Evolutionary conservation across 257 asterid genomes (phyloP).

Genomic region (Mentha longifolia): DNA sequence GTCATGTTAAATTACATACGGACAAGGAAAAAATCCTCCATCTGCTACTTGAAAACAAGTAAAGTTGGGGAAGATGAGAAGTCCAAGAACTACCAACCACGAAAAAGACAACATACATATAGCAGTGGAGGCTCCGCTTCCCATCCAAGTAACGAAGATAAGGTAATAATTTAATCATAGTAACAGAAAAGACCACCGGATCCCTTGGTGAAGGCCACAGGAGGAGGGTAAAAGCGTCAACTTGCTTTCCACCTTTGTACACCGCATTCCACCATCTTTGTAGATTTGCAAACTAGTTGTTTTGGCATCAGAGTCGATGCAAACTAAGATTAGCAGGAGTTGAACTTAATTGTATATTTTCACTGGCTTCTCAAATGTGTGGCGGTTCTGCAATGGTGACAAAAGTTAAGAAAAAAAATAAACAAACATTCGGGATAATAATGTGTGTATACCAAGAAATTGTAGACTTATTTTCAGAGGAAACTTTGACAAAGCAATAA

Average conservation of each 20-base stretch:
- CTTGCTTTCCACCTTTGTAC: not conserved
- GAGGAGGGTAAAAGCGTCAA: conserved; percentile 5
- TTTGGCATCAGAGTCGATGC: conserved; percentile 6
- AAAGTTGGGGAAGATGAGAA: conserved; percentile 29
- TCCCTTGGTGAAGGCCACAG: conserved; percentile 14
- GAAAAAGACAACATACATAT: conserved; percentile 29
- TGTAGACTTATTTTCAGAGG: not conserved
- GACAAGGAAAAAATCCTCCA: conserved; percentile 20
- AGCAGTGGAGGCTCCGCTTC: conserved; percentile 30
- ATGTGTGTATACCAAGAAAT: not conserved
- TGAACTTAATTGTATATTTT: conserved; percentile 62
- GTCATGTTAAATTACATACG: conserved; percentile 27
- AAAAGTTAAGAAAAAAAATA: not conserved
- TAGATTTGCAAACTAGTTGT: conserved; percentile 5
- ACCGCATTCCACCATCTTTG: conserved; percentile 17
- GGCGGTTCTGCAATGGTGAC: conserved; percentile 61
- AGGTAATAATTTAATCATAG: not conserved
- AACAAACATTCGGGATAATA: not conserved
- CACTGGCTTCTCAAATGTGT: conserved; percentile 72
- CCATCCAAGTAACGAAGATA: conserved; percentile 29
- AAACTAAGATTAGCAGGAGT: conserved; percentile 4
- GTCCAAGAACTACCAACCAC: conserved; percentile 26
- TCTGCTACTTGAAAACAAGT: conserved; percentile 34
- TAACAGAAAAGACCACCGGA: conserved; percentile 27
- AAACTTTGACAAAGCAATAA: not conserved